These are phyloP conservation scores for Lipomyces chichibuensis DNA, from an alignment of 805 yeast genomes.

Conservation along the genomic window DNA sequence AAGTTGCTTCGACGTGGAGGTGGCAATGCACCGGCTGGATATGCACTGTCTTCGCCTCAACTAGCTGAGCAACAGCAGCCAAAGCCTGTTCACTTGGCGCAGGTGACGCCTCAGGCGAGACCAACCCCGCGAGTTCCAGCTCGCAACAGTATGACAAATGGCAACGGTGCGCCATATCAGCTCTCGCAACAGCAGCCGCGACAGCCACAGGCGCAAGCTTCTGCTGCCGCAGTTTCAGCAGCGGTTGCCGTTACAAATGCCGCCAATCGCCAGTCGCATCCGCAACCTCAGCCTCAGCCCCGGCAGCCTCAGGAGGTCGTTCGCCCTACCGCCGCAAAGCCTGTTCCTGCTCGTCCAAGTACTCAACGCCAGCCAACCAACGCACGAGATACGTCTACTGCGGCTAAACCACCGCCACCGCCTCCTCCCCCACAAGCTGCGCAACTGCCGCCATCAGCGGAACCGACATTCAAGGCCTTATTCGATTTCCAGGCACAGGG, in stretches of 20 bases:
- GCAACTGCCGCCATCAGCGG: conserved; percentile 65
- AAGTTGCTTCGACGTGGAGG: conserved; percentile 36
- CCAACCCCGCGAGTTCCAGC: conserved; percentile 36
- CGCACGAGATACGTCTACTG: conserved; percentile 11
- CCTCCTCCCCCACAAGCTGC: conserved; percentile 76
- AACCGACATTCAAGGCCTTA: conserved; percentile 80
- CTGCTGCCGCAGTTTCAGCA: conserved; percentile 33
- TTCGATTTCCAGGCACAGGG: conserved; percentile 90
- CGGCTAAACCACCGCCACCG: conserved; percentile 40
- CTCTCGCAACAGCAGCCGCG: conserved; percentile 39
- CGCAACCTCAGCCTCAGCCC: conserved; percentile 30
- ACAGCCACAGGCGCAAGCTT: conserved; percentile 36
- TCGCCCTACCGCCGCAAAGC: conserved; percentile 20
- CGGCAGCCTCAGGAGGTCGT: conserved; percentile 39
- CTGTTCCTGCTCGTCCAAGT: conserved; percentile 26
- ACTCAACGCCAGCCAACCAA: conserved; percentile 13
- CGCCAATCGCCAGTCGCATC: conserved; percentile 31
- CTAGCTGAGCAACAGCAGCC: conserved; percentile 27
- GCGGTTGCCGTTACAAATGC: conserved; percentile 43
- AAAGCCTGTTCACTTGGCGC: conserved; percentile 4
- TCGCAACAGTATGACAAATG: conserved; percentile 31
- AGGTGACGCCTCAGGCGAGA: conserved; percentile 9
- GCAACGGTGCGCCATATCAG: conserved; percentile 26
- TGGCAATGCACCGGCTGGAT: conserved; percentile 43
- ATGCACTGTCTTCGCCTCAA: conserved; percentile 28